A percentile compares a stretch with the other conserved stretches of the same genome.
phyloP scores from a whole-genome alignment of 2,329 filamentous ascomycete genomes.

The Ophiognomonia clavigignenti-juglandacearum region DNA sequence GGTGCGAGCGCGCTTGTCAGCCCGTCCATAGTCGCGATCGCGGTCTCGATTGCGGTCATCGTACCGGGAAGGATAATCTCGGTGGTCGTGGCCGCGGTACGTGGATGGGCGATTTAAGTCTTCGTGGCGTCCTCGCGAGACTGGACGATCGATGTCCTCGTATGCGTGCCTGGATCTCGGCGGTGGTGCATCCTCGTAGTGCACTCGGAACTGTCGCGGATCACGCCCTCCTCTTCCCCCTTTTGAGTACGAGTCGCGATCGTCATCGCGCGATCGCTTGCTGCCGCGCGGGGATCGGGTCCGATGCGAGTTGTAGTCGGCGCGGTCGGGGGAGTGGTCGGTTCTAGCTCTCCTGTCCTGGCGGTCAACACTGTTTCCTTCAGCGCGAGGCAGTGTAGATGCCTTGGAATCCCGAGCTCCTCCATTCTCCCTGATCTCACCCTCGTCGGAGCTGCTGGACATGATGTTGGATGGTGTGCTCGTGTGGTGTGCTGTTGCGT shows the following conservation, averaged over 20 bases:
- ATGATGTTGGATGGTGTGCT: constrained; percentile 19
- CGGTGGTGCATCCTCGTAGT: constrained; percentile 54
- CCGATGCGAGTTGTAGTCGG: constrained; percentile 40
- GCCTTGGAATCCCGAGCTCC: constrained; percentile 66
- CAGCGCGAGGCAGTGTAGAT: constrained; percentile 75
- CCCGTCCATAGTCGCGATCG: constrained; percentile 23
- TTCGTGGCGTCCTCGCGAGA: constrained; percentile 38
- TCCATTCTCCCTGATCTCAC: constrained; percentile 76
- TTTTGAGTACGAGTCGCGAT: constrained; percentile 45
- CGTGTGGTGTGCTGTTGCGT: constrained; percentile 1
- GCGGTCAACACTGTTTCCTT: constrained; percentile 87
- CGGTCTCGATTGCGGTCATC: constrained; percentile 42
- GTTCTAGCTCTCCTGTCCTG: constrained; percentile 70
- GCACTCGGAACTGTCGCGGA: constrained; percentile 54
- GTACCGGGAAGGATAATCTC: constrained; percentile 33
- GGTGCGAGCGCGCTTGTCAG: constrained; percentile 26
- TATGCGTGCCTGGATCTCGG: constrained; percentile 45
- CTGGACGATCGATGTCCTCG: constrained; percentile 36
- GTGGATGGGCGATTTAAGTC: constrained; percentile 48
- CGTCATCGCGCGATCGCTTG: constrained; percentile 64
- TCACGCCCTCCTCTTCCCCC: constrained; percentile 43
- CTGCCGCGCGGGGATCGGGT: constrained; percentile 59
- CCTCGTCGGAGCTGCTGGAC: constrained; percentile 69
- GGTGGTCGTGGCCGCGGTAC: constrained; percentile 15
- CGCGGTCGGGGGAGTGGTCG: constrained; percentile 51